Conservation (phyloP, 2,329 filamentous ascomycete species). For the Apiospora koreana region DNA sequence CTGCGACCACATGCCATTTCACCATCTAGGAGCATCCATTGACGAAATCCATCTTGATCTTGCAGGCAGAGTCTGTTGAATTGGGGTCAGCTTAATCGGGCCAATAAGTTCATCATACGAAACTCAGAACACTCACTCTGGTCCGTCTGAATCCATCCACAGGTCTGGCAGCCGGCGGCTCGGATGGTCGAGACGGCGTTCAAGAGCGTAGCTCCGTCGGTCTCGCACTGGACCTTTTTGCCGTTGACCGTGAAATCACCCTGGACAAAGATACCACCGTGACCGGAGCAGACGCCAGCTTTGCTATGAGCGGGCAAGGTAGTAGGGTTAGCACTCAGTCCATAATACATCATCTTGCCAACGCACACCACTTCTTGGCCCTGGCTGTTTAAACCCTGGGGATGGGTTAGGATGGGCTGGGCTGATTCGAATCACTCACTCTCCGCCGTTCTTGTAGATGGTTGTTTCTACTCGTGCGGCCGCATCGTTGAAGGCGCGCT, state of each 20-base stretch:
- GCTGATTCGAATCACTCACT: not conserved
- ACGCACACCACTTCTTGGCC: no score
- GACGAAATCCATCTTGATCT: slow-evolving; percentile 9
- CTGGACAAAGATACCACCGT: not conserved
- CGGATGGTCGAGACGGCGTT: not conserved
- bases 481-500: not conserved
- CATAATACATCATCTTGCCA: not conserved
- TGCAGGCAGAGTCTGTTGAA: not conserved
- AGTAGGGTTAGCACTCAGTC: not conserved
- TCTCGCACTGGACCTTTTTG: not conserved
- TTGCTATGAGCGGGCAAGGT: not conserved
- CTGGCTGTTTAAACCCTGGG: no score
- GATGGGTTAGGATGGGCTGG: no score
- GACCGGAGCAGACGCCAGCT: not conserved
- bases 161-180: slow-evolving; percentile 8
- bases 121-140: not conserved
- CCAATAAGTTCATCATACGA: not conserved
- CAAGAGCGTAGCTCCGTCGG: not conserved
- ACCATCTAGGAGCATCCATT: not conserved
- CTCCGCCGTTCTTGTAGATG: not conserved
- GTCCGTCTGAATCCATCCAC: slow-evolving; percentile 8
- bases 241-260: not conserved
- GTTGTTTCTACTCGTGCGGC: not conserved
- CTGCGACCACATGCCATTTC: not conserved
- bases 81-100: not conserved